phyloP scores from a whole-genome alignment of 2,329 filamentous ascomycete species.

The Mycogone perniciosa region DNA sequence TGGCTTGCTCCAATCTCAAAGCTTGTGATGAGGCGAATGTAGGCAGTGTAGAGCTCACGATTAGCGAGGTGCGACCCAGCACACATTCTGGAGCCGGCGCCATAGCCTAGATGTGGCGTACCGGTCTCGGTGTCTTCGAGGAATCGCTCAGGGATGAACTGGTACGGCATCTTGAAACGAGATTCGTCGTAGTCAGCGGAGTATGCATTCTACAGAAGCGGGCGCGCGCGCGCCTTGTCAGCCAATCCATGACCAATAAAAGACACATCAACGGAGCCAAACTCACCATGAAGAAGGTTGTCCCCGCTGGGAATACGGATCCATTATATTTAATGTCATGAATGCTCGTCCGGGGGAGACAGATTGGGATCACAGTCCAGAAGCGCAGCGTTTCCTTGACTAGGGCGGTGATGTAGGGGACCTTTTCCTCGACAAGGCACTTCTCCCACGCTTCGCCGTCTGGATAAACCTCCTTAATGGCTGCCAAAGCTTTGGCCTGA shows the following conservation, averaged over 20 bases:
- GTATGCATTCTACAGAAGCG: slow-evolving; percentile 55
- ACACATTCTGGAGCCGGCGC: slow-evolving; percentile 58
- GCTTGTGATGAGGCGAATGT: slow-evolving; percentile 51
- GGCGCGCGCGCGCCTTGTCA: neutral
- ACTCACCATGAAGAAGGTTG: slow-evolving; percentile 68
- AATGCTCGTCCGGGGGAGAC: slow-evolving; percentile 64
- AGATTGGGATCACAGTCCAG: slow-evolving; percentile 76
- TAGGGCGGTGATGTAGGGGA: slow-evolving; percentile 69
- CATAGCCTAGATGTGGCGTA: slow-evolving; percentile 57
- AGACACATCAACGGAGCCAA: neutral
- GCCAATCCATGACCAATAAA: too few relatives aligned
- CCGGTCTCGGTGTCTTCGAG: slow-evolving; percentile 49
- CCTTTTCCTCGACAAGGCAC: slow-evolving; percentile 66
- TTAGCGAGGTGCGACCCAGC: slow-evolving; percentile 58
- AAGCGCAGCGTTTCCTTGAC: slow-evolving; percentile 74
- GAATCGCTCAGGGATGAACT: slow-evolving; percentile 67
- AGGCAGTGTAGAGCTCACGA: slow-evolving; percentile 55
- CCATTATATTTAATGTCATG: slow-evolving; percentile 66
- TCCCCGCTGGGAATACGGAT: slow-evolving; percentile 63
- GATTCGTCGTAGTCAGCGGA: slow-evolving; percentile 65
- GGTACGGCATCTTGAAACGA: slow-evolving; percentile 58
- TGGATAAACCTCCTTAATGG: slow-evolving; percentile 66
- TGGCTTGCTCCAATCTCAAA: slow-evolving; percentile 46
- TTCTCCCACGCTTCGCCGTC: slow-evolving; percentile 69
- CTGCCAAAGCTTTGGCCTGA: slow-evolving; percentile 61